These are phyloP conservation scores for Rhizopogon vesiculosus DNA, from an alignment of 768 basidiomycete genomes.

Conservation along the genomic window DNA sequence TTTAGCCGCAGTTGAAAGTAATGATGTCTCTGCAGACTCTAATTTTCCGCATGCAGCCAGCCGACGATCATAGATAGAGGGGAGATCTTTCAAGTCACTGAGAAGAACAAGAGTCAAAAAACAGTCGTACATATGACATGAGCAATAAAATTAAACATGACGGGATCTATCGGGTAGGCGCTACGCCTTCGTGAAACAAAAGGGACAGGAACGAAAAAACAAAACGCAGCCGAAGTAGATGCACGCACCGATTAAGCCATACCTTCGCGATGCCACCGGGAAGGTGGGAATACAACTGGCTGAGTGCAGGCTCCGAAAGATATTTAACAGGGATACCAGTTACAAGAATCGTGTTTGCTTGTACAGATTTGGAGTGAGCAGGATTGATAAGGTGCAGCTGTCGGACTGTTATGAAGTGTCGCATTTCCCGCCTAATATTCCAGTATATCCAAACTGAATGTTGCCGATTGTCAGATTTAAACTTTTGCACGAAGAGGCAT, in stretches of 20 bases:
- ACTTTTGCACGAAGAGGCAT: neutral
- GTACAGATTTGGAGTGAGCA: slow-evolving; percentile 68
- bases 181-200: neutral
- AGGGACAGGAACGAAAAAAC: neutral
- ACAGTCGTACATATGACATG: neutral
- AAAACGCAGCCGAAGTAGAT: neutral
- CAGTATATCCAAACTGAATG: slow-evolving; percentile 77
- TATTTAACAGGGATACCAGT: slow-evolving; percentile 83
- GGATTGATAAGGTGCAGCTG: slow-evolving; percentile 79
- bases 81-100: slow-evolving; percentile 83
- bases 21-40: slow-evolving; percentile 77
- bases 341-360: slow-evolving; percentile 87
- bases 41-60: slow-evolving; percentile 70
- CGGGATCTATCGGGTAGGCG: neutral
- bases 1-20: slow-evolving; percentile 75
- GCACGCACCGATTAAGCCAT: slow-evolving; percentile 80
- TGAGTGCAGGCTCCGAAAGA: slow-evolving; percentile 65
- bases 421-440: slow-evolving; percentile 78
- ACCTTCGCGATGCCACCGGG: slow-evolving; percentile 89
- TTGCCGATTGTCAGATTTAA: neutral
- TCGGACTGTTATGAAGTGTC: slow-evolving; percentile 70
- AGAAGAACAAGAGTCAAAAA: neutral
- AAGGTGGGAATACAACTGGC: slow-evolving; percentile 68
- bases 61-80: slow-evolving; percentile 76
- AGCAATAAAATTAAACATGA: neutral